These are phyloP conservation scores for Corinectria fuckeliana DNA, from an alignment of 2,329 filamentous ascomycete genomes.

Conservation along the genomic window DNA sequence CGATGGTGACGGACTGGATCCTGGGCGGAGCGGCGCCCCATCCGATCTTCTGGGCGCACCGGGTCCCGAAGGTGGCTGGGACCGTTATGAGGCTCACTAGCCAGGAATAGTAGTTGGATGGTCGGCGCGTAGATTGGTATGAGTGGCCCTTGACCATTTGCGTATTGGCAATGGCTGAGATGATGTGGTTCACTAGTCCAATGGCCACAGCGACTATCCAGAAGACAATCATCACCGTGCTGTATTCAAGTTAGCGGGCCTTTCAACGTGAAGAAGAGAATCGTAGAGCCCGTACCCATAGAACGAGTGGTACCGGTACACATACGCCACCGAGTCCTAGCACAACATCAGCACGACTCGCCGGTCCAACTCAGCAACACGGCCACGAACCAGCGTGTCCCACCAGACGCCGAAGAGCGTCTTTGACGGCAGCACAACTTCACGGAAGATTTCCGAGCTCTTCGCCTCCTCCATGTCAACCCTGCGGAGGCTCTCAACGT, in stretches of 20 bases:
- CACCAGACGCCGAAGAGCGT: conserved; percentile 45
- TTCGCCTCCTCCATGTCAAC: conserved; percentile 39
- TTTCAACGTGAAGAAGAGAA: accelerated
- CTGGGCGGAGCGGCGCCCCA: conserved; percentile 54
- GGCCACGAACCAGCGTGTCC: conserved; percentile 45
- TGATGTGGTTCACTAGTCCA: conserved; percentile 43
- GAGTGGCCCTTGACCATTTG: conserved; percentile 6
- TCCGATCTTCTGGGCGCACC: conserved; percentile 51
- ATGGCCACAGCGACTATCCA: conserved; percentile 49
- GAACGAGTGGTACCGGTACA: conserved; percentile 41
- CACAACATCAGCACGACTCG: conserved; percentile 16
- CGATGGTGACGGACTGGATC: conserved; percentile 50
- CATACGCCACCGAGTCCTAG: conserved; percentile 46
- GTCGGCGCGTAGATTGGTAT: not conserved
- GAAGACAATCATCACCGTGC: conserved; percentile 47
- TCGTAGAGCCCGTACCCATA: conserved; percentile 44
- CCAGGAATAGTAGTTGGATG: conserved; percentile 33
- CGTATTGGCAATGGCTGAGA: conserved; percentile 18
- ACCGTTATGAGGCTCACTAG: conserved; percentile 43
- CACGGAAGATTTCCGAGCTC: conserved; percentile 23
- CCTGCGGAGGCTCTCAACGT: conserved; percentile 40
- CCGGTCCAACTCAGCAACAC: not conserved
- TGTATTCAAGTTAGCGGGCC: not conserved
- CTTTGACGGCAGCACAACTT: conserved; percentile 45
- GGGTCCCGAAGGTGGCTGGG: conserved; percentile 53